phyloP scores from a whole-genome alignment of 2,329 filamentous ascomycete species.

The Sporothrix mexicana region DNA sequence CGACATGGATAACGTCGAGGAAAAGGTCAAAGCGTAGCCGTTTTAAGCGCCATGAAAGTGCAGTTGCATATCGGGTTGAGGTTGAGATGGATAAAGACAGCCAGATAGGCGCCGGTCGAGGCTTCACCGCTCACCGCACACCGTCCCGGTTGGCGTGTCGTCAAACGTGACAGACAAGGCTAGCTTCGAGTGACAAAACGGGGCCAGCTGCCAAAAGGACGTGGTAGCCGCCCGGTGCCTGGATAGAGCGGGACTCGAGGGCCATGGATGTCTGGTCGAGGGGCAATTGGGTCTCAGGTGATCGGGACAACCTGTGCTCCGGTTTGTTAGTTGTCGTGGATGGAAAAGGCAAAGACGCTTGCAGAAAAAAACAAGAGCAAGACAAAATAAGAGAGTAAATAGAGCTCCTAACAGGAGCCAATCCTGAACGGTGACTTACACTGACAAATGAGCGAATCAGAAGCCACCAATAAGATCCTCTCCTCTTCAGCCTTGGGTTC shows the following conservation, averaged over 20 bases:
- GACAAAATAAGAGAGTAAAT: too few species aligned
- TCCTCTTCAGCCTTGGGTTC: background rate
- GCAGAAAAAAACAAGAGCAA: too few species aligned
- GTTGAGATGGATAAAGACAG: background rate
- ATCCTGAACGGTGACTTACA: background rate
- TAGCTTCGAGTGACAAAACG: background rate
- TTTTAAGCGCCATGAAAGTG: slow-evolving; percentile 2
- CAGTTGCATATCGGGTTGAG: background rate
- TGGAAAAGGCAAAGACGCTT: background rate
- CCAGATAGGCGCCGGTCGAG: background rate
- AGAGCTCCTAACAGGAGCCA: too few species aligned
- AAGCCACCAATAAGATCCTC: background rate
- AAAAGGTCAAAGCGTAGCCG: background rate
- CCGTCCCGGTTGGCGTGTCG: slow-evolving; percentile 14
- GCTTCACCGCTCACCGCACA: slow-evolving; percentile 17
- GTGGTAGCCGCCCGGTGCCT: slow-evolving; percentile 22
- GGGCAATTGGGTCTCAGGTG: background rate
- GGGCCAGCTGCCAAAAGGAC: background rate
- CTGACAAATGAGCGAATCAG: background rate
- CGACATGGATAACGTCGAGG: background rate
- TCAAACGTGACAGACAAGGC: background rate
- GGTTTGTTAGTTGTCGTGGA: background rate
- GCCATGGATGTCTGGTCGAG: background rate
- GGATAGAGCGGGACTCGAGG: background rate
- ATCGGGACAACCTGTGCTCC: slow-evolving; percentile 8